These are phyloP conservation scores for Wallacemonas sp. DNA, from an alignment of 208 protist species.

Conservation along the genomic window DNA sequence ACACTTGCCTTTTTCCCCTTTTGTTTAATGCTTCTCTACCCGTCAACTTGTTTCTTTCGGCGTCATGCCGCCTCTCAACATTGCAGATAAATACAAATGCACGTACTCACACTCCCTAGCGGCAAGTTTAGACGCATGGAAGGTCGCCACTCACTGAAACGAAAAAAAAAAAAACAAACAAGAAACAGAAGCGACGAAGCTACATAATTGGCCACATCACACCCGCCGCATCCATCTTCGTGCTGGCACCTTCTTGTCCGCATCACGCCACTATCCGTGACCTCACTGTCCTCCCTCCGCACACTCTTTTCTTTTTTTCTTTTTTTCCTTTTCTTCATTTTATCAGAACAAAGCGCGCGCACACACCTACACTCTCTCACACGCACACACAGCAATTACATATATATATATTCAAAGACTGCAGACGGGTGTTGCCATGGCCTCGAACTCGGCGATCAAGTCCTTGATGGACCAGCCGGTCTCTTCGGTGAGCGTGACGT, in stretches of 20 bases:
- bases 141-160: neutral
- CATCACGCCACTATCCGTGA: too few species aligned
- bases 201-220: neutral
- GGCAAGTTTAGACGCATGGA: neutral
- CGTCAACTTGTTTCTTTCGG: too few species aligned
- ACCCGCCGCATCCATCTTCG: too few species aligned
- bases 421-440: constrained; percentile 22
- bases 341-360: neutral
- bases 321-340: constrained; percentile 9
- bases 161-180: neutral
- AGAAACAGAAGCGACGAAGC: neutral
- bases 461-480: constrained; percentile 55
- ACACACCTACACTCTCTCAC: constrained; percentile 2
- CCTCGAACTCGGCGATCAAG: constrained; percentile 53
- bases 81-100: too few species aligned
- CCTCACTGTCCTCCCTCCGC: neutral
- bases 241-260: too few species aligned
- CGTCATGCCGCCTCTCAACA: too few species aligned
- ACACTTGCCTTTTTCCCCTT: too few species aligned
- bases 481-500: constrained; percentile 45
- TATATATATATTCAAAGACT: constrained; percentile 10
- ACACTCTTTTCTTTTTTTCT: constrained; percentile 9
- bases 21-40: too few species aligned
- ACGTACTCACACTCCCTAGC: too few species aligned
- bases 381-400: constrained; percentile 11